Conservation (phyloP, 2,329 filamentous ascomycete species). For the Trichoderma oligosporum region DNA sequence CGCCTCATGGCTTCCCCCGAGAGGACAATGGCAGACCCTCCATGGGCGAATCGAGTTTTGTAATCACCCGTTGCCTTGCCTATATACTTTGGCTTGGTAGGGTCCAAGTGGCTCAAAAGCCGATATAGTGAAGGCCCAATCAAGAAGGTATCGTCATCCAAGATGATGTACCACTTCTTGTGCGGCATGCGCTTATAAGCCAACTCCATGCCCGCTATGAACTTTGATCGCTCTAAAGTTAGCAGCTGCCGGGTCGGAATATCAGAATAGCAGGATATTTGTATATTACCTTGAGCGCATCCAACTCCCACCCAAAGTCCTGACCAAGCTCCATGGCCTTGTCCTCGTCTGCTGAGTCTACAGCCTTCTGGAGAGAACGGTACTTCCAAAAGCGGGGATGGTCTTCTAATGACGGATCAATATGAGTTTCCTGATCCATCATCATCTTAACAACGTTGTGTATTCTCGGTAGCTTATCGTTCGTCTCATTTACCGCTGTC, state of each 20-base stretch:
- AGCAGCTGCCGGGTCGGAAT: neutral
- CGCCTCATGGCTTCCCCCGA: slow-evolving; percentile 48
- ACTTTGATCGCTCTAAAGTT: slow-evolving; percentile 35
- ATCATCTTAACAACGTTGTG: slow-evolving; percentile 40
- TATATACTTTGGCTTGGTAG: slow-evolving; percentile 46
- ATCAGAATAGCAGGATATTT: neutral
- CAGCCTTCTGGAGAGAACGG: slow-evolving; percentile 35
- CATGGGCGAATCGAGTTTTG: slow-evolving; percentile 53
- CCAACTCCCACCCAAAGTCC: slow-evolving; percentile 46
- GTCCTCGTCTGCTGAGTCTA: slow-evolving; percentile 38
- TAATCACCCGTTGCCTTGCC: slow-evolving; percentile 57
- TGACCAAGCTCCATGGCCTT: slow-evolving; percentile 37
- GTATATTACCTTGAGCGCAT: slow-evolving; percentile 45
- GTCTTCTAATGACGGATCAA: slow-evolving; percentile 26
- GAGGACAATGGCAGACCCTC: slow-evolving; percentile 52
- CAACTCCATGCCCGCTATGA: slow-evolving; percentile 53
- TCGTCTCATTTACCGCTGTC: slow-evolving; percentile 36
- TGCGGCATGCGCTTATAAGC: slow-evolving; percentile 47
- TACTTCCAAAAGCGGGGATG: slow-evolving; percentile 42
- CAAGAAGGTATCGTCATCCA: slow-evolving; percentile 57
- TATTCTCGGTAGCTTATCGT: slow-evolving; percentile 31
- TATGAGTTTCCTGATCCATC: slow-evolving; percentile 32
- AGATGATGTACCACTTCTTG: slow-evolving; percentile 57
- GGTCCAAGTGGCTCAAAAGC: slow-evolving; percentile 49
- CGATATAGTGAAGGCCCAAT: slow-evolving; percentile 46